These are phyloP conservation scores for Phyllosticta paracitricarpa DNA, from an alignment of 2,329 filamentous ascomycete genomes.

Conservation along the genomic window DNA sequence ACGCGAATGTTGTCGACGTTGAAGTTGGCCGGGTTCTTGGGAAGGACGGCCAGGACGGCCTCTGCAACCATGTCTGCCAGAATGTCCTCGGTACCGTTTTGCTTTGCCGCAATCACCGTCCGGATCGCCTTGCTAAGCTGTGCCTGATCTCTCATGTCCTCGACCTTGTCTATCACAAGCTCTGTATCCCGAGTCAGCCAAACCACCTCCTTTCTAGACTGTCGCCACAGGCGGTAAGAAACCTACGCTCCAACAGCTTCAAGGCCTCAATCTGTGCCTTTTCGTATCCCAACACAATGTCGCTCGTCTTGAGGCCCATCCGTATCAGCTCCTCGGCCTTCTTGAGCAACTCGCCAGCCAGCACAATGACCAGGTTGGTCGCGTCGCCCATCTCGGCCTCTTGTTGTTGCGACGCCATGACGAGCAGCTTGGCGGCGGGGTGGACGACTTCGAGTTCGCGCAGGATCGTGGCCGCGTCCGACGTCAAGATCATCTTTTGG, in stretches of 20 bases:
- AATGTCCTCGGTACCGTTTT: constrained; percentile 85
- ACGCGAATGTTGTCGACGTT: constrained; percentile 98
- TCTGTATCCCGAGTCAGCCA: constrained; percentile 38
- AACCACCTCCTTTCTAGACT: background rate
- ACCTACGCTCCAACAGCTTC: constrained; percentile 63
- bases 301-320: constrained; percentile 96
- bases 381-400: constrained; percentile 98
- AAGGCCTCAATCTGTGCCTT: constrained; percentile 84
- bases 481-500: constrained; percentile 98
- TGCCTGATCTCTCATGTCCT: constrained; percentile 66
- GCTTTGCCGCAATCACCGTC: constrained; percentile 93
- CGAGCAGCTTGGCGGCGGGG: constrained; percentile 90
- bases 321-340: constrained; percentile 95
- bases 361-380: constrained; percentile 91
- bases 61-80: constrained; percentile 82
- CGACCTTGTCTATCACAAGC: constrained; percentile 81
- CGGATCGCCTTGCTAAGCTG: constrained; percentile 92
- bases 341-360: constrained; percentile 88
- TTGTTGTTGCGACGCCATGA: constrained; percentile 98
- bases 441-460: constrained; percentile 97
- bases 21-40: constrained; percentile 92
- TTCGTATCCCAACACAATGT: constrained; percentile 93
- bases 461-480: constrained; percentile 93
- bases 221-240: background rate
- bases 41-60: constrained; percentile 72